These are phyloP conservation scores for Arctium lappa DNA, from an alignment of 129 eudicot genomes.

Conservation along the genomic window DNA sequence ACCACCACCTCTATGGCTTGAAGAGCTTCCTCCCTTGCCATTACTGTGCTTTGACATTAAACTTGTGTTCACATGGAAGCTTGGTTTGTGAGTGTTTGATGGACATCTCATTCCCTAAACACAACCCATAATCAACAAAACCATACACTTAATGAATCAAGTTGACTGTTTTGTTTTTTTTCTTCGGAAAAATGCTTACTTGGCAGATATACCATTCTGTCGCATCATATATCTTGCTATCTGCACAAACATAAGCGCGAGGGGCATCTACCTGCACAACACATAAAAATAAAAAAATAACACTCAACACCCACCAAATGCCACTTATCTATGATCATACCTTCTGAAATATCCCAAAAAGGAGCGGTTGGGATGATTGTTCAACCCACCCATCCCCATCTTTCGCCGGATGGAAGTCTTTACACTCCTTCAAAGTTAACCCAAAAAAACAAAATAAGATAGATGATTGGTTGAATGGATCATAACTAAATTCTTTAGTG, in stretches of 20 bases:
- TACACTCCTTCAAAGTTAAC: constrained; percentile 30
- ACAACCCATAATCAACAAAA: neutral
- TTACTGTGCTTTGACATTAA: constrained; percentile 55
- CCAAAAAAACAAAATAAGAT: neutral
- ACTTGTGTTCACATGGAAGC: constrained; percentile 90
- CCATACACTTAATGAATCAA: no score
- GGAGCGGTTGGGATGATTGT: constrained; percentile 85
- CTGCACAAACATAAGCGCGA: constrained; percentile 86
- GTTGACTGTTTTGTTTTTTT: neutral
- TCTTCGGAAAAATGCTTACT: constrained; percentile 32
- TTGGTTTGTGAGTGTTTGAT: constrained; percentile 83
- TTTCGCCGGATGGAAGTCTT: constrained; percentile 42
- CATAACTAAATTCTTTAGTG: neutral
- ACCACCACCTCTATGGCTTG: constrained; percentile 59
- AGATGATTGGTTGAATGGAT: neutral
- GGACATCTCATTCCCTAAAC: constrained; percentile 96
- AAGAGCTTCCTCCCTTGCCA: constrained; percentile 44
- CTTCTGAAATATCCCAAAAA: constrained; percentile 86
- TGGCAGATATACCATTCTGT: constrained; percentile 98
- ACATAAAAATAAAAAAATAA: neutral
- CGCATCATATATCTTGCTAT: constrained; percentile 82
- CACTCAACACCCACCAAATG: neutral
- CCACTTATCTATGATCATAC: constrained; percentile 27
- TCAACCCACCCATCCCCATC: constrained; percentile 95
- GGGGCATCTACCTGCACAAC: constrained; percentile 78